A percentile compares a stretch with the other conserved stretches of the same genome.
phyloP scores from a whole-genome alignment of 1,139 yeast genomes.

The Debaryomycetaceae sp. region DNA sequence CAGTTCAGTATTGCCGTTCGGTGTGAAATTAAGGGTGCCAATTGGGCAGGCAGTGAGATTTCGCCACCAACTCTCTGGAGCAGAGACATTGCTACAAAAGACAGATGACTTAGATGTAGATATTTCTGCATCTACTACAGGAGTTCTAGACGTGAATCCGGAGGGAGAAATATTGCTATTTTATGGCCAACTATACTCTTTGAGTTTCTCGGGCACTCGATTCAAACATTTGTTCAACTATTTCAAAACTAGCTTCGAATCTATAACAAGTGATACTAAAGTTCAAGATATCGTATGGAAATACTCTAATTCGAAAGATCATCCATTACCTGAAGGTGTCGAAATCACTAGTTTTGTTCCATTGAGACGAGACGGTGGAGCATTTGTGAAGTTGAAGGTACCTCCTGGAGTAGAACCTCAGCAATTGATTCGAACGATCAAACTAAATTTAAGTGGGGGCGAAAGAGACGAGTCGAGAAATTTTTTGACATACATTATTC shows the following conservation, averaged over 20 bases:
- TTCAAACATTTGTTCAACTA: conserved; percentile 20
- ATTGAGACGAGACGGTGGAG: conserved; percentile 84
- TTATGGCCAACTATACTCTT: conserved; percentile 38
- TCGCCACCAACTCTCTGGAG: conserved; percentile 15
- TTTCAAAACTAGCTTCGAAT: conserved; percentile 9
- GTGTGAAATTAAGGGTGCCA: neutral
- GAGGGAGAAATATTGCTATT: conserved; percentile 34
- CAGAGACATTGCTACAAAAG: conserved; percentile 32
- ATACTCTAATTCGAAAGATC: conserved; percentile 16
- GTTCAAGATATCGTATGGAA: conserved; percentile 19
- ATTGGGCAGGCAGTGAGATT: neutral
- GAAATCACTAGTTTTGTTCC: conserved; percentile 53
- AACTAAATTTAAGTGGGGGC: conserved; percentile 42
- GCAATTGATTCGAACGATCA: conserved; percentile 50
- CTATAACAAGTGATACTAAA: conserved; percentile 10
- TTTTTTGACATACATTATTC: conserved; percentile 18
- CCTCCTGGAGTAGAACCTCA: conserved; percentile 50
- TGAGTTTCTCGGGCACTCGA: conserved; percentile 20
- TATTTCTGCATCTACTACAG: conserved; percentile 38
- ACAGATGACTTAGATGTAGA: conserved; percentile 32
- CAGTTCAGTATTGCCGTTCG: neutral
- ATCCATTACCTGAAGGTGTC: conserved; percentile 32
- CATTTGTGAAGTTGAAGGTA: conserved; percentile 72
- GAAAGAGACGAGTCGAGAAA: conserved; percentile 25
- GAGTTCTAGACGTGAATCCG: conserved; percentile 36